Evolutionary conservation across 2,329 filamentous ascomycete species (phyloP).

Genomic region (Chaetomium strumarium): DNA sequence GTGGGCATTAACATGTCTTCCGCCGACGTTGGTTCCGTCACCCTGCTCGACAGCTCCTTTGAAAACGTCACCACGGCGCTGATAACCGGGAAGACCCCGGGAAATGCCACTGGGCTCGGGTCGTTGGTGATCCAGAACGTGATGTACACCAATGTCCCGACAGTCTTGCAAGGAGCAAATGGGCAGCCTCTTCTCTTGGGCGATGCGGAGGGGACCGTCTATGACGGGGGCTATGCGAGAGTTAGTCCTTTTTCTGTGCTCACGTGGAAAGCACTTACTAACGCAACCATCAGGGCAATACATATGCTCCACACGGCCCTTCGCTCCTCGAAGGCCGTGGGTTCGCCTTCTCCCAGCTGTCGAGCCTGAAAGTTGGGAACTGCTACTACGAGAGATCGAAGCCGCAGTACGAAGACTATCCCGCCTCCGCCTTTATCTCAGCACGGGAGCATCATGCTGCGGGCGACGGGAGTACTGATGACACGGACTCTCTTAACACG

Average conservation of each 20-base stretch:
- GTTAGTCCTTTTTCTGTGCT: slow-evolving; percentile 13
- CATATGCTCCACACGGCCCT: slow-evolving; percentile 48
- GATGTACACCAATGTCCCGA: slow-evolving; percentile 32
- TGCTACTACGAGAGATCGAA: slow-evolving; percentile 49
- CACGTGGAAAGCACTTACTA: background rate
- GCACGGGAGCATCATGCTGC: slow-evolving; percentile 58
- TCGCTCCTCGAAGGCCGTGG: slow-evolving; percentile 43
- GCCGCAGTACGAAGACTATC: slow-evolving; percentile 56
- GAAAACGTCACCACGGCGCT: slow-evolving; percentile 61
- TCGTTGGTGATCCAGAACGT: slow-evolving; percentile 44
- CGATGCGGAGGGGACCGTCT: slow-evolving; percentile 40
- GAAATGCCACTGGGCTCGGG: slow-evolving; percentile 35
- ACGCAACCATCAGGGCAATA: slow-evolving; percentile 50
- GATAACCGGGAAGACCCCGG: slow-evolving; percentile 48
- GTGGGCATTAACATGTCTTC: slow-evolving; percentile 62
- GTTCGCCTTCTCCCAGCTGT: slow-evolving; percentile 44
- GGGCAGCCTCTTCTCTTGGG: slow-evolving; percentile 47
- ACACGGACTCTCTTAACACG: slow-evolving; percentile 34
- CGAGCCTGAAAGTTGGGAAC: slow-evolving; percentile 47
- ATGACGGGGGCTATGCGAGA: slow-evolving; percentile 45
- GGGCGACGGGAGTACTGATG: slow-evolving; percentile 66
- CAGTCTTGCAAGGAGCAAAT: slow-evolving; percentile 36
- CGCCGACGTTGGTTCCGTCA: slow-evolving; percentile 65
- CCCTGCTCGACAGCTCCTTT: slow-evolving; percentile 68
- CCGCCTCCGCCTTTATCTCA: slow-evolving; percentile 51